Conservation (phyloP, 805 yeast genomes). For the Nakazawaea anatomiae region DNA sequence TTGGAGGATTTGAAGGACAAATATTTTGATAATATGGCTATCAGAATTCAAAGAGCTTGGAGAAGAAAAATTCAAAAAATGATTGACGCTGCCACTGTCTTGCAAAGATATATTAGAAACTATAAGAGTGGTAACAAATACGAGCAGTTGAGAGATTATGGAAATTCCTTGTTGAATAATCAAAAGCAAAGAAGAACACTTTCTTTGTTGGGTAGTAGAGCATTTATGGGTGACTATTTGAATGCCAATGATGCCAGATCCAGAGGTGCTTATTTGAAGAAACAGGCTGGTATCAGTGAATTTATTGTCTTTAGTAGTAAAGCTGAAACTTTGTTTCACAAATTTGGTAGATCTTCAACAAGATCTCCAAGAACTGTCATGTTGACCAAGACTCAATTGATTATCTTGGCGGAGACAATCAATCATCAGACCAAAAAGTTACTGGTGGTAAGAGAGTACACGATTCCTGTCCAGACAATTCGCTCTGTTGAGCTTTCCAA, state of each 20-base stretch:
- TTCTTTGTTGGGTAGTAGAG: slow-evolving; percentile 81
- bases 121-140: slow-evolving; percentile 75
- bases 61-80: slow-evolving; percentile 75
- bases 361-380: slow-evolving; percentile 70
- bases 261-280: slow-evolving; percentile 67
- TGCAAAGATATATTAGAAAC: slow-evolving; percentile 80
- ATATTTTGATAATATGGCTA: slow-evolving; percentile 98
- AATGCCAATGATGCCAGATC: slow-evolving; percentile 75
- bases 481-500: slow-evolving; percentile 62
- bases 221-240: slow-evolving; percentile 91
- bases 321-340: slow-evolving; percentile 77
- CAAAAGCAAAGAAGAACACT: slow-evolving; percentile 86
- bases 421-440: slow-evolving; percentile 46
- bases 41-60: slow-evolving; percentile 96
- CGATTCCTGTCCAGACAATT: slow-evolving; percentile 55
- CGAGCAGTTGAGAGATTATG: slow-evolving; percentile 81
- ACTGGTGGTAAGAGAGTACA: slow-evolving; percentile 54
- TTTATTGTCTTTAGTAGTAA: slow-evolving; percentile 69
- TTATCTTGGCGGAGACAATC: slow-evolving; percentile 68
- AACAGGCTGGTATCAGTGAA: slow-evolving; percentile 64
- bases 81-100: slow-evolving; percentile 77
- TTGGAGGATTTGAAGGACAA: slow-evolving; percentile 93
- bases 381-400: slow-evolving; percentile 56
- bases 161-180: slow-evolving; percentile 61
- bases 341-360: slow-evolving; percentile 88